phyloP scores from a whole-genome alignment of 257 asterid species.

The Osmanthus fragrans region DNA sequence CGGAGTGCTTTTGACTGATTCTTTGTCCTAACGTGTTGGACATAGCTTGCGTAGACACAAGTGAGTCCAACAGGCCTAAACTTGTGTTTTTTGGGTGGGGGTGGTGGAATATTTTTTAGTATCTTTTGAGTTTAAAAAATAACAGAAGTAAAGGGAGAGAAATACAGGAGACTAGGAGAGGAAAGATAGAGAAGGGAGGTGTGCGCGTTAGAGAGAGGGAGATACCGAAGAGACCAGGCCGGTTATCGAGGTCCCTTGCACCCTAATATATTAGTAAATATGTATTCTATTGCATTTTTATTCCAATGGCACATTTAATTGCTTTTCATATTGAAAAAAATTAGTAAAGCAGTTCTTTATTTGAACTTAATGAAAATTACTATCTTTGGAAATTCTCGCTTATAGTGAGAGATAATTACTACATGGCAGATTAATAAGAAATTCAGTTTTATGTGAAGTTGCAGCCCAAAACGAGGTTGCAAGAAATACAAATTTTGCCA shows the following conservation, averaged over 20 bases:
- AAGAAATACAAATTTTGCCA: not conserved
- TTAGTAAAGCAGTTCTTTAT: not conserved
- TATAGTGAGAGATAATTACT: not conserved
- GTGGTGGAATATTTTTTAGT: not conserved
- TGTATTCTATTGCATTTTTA: not conserved
- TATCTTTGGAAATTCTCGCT: not conserved
- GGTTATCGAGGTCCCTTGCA: not conserved
- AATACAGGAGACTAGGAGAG: not conserved
- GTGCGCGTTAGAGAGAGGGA: not conserved
- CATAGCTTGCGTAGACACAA: too few species aligned
- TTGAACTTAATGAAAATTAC: not conserved
- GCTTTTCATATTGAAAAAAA: not conserved
- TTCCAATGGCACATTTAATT: not conserved
- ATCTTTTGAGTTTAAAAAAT: not conserved
- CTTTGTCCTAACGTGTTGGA: too few species aligned
- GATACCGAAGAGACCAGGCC: not conserved
- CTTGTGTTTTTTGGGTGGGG: not conserved
- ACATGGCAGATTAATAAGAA: not conserved
- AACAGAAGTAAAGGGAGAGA: not conserved
- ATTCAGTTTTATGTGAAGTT: not conserved
- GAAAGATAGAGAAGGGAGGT: not conserved
- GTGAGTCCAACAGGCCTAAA: too few species aligned
- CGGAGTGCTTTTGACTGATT: too few species aligned
- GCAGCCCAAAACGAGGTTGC: not conserved
- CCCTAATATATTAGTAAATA: not conserved